A percentile compares a stretch with the other conserved stretches of the same genome.
These are phyloP conservation scores for Kurtzmaniella natalensis DNA, from an alignment of 1,139 yeast species.

Conservation along the genomic window DNA sequence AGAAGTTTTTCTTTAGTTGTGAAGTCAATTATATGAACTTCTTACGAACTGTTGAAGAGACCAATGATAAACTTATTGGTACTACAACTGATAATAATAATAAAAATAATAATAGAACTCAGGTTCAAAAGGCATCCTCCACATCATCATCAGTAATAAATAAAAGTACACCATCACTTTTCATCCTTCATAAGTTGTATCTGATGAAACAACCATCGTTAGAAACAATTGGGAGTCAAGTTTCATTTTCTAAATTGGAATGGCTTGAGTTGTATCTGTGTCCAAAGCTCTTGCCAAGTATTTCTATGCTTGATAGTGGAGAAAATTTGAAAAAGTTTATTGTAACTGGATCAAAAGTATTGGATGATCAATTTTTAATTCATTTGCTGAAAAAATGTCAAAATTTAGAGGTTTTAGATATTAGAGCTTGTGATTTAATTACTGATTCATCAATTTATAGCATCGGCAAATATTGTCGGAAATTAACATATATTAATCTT, in stretches of 20 bases:
- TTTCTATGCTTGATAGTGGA: slow-evolving; percentile 34
- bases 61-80: background rate
- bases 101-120: background rate
- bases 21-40: slow-evolving; percentile 46
- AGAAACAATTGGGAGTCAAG: slow-evolving; percentile 16
- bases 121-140: background rate
- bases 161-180: slow-evolving; percentile 23
- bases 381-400: slow-evolving; percentile 54
- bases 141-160: background rate
- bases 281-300: slow-evolving; percentile 61
- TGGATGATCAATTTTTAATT: slow-evolving; percentile 58
- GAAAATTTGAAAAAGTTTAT: slow-evolving; percentile 50
- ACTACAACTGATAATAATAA: too few species aligned
- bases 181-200: slow-evolving; percentile 36
- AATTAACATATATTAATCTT: slow-evolving; percentile 58
- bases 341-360: slow-evolving; percentile 68
- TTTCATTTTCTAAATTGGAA: slow-evolving; percentile 46
- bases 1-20: slow-evolving; percentile 51
- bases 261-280: slow-evolving; percentile 84
- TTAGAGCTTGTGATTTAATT: slow-evolving; percentile 80
- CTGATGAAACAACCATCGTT: slow-evolving; percentile 26
- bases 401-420: slow-evolving; percentile 59
- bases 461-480: slow-evolving; percentile 56
- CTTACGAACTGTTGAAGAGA: slow-evolving; percentile 11
- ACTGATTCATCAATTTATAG: slow-evolving; percentile 71